Conservation (phyloP, 305 asterid species). For the Fraxinus sp. region DNA sequence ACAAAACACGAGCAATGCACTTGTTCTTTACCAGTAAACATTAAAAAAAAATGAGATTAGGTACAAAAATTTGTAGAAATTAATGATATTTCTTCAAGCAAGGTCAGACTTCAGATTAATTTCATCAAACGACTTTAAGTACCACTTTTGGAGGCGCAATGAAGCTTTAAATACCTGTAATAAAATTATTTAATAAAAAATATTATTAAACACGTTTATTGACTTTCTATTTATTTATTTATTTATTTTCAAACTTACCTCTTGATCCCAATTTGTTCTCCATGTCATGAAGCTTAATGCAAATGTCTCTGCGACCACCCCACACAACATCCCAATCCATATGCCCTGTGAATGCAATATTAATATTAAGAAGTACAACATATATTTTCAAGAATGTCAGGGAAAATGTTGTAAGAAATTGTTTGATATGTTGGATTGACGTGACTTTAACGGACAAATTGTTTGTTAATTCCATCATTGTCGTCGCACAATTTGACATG, state of each 20-base stretch:
- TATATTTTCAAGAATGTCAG: background rate
- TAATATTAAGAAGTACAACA: background rate
- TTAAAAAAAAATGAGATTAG: background rate
- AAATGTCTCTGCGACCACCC: conserved; percentile 50
- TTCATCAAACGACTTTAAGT: conserved; percentile 29
- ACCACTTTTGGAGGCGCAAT: conserved; percentile 31
- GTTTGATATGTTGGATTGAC: background rate
- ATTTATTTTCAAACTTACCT: conserved; percentile 16
- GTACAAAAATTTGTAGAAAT: background rate
- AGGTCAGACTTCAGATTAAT: background rate
- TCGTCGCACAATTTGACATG: background rate
- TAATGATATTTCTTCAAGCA: conserved; percentile 8
- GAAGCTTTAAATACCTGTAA: conserved; percentile 31
- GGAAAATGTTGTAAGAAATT: background rate
- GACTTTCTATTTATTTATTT: background rate
- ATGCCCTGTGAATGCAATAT: conserved; percentile 43
- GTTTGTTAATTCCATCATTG: background rate
- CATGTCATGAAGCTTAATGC: conserved; percentile 57
- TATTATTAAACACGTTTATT: background rate
- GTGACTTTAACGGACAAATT: background rate
- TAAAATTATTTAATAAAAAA: background rate
- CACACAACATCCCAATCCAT: conserved; percentile 74
- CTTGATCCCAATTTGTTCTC: conserved; percentile 69
- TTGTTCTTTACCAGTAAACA: background rate
- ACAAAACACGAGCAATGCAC: background rate